Evolutionary conservation across 2,329 filamentous ascomycete species (phyloP).

Genomic region (Didymella pomorum): DNA sequence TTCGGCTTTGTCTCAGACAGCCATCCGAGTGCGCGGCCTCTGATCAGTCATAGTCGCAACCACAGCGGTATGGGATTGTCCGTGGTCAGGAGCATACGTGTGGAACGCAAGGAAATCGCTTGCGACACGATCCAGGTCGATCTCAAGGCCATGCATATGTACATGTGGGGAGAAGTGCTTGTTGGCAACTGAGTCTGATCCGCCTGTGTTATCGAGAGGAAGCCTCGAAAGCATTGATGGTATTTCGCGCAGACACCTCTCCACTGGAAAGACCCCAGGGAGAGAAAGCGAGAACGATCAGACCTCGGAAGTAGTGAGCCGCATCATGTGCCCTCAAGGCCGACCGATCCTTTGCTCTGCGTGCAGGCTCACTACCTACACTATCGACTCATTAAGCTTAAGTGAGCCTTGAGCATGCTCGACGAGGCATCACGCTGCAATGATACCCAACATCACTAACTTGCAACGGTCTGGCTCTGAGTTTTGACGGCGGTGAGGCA

Average conservation of each 20-base stretch:
- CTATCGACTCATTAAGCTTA: neutral
- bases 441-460: conserved; percentile 9
- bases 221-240: neutral
- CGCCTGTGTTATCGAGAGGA: neutral
- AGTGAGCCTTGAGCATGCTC: neutral
- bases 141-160: neutral
- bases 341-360: neutral
- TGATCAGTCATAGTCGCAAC: neutral
- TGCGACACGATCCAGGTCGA: neutral
- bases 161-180: neutral
- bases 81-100: neutral
- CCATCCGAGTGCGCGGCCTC: neutral
- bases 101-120: no score
- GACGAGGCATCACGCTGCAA: neutral
- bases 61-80: neutral
- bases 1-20: neutral
- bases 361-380: neutral
- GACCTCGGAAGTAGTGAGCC: neutral
- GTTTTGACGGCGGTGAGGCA: neutral
- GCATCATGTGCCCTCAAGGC: neutral
- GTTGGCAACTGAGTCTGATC: neutral
- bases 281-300: neutral
- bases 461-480: neutral
- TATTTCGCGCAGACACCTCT: neutral
- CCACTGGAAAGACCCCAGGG: neutral